Evolutionary conservation across 805 yeast genomes (phyloP), one percentile per base, ranked within the genome.

Genomic region (Cyberlindnera veronae): DNA sequence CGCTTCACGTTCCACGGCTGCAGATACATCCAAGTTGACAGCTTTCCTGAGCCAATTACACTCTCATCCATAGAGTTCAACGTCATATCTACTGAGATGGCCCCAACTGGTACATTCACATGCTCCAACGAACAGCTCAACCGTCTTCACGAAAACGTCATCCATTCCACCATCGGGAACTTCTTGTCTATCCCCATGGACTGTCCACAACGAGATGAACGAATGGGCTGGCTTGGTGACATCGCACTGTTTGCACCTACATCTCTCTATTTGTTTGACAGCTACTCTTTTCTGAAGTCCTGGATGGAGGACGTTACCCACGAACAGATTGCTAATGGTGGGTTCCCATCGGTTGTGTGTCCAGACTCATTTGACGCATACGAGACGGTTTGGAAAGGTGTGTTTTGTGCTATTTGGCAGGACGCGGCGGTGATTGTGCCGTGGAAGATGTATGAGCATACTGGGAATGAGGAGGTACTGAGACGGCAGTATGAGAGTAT

Each of bases 181-280:
- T 48, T 43, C 30, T 22, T 47, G 7, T 42, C 46, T 7, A 44
- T 48, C 17, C 52, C 50, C 8, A 6, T 44, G 1, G 53, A 49
- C 30, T 49, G 53, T 36, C 53, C 53, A 26, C 53, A 49, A 27
- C 43, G 53, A 41, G 53, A 49, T 28, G 53, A 49, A 31, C 44
- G 53, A 32, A 46, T 49, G 50, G 53, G 53, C 8, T 49, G 53
- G 53, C 33, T 46, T 5, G 53, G 53, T 39, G 53, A 49, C 23
- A 46, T 49, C 30, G 53, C 53, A 3, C 41, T 36, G 2, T 49
- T 46, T 38, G 46, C 50, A 1, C 53, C 53, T 32, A 49, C 53
- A 15, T 44, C 42, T 13, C 27, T 46, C 14, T 46, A 41, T 30
- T 14, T 49, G 39, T 49, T 49, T 34, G 53, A 49, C 36, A 44